These are phyloP conservation scores for Pyronema domesticum DNA, from an alignment of 495 filamentous ascomycete genomes.

Conservation along the genomic window DNA sequence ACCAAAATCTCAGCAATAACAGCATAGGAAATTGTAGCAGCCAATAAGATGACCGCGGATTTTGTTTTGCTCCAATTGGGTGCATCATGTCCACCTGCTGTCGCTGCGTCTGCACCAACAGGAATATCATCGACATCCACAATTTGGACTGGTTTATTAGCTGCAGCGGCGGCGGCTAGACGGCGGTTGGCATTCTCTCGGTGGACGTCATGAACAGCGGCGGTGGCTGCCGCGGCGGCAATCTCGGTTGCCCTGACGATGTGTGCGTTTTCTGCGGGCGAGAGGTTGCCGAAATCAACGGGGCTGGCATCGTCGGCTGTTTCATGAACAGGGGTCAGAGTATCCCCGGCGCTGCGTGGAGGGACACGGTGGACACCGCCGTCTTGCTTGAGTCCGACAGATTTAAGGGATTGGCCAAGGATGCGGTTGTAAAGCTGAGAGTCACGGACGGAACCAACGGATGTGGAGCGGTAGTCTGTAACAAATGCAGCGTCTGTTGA, in stretches of 20 bases:
- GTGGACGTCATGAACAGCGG: slow-evolving; percentile 61
- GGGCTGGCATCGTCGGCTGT: slow-evolving; percentile 11
- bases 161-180: slow-evolving; percentile 7
- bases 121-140: slow-evolving; percentile 27
- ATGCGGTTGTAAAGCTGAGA: slow-evolving; percentile 85
- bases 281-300: slow-evolving; percentile 47
- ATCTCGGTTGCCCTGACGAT: slow-evolving; percentile 73
- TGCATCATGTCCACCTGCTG: slow-evolving; percentile 71
- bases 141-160: slow-evolving; percentile 26
- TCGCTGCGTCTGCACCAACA: slow-evolving; percentile 32
- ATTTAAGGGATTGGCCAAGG: slow-evolving; percentile 68
- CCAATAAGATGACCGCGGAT: slow-evolving; percentile 72
- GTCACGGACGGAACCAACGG: slow-evolving; percentile 41
- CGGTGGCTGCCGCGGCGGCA: slow-evolving; percentile 78
- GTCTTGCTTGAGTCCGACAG: slow-evolving; percentile 46
- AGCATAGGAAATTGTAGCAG: slow-evolving; percentile 82
- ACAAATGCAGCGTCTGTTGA: slow-evolving; percentile 4
- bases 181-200: slow-evolving; percentile 6
- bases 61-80: slow-evolving; percentile 93
- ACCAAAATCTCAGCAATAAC: slow-evolving; percentile 94
- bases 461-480: slow-evolving; percentile 7
- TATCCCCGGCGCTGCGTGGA: slow-evolving; percentile 28
- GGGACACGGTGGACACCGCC: slow-evolving; percentile 51
- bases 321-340: slow-evolving; percentile 6
- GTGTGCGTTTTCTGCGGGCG: slow-evolving; percentile 58